Conservation (phyloP, 768 basidiomycete genomes). For the Lanmaoa rubissima region DNA sequence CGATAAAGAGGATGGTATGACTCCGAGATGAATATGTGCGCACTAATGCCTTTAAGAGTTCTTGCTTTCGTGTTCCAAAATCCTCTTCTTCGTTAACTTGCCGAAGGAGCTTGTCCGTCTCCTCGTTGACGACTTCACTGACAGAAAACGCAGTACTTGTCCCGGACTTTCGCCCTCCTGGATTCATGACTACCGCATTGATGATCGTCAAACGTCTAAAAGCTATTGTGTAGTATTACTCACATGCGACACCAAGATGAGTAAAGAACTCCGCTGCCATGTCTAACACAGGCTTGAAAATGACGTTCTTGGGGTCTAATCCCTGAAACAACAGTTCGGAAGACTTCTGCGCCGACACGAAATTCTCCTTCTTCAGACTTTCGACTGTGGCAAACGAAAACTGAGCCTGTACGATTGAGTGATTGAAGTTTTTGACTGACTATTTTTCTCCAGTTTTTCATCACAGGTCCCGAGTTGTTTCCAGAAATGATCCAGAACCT, state of each 20-base stretch:
- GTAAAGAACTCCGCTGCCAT: too few species aligned
- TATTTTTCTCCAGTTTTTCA: background rate
- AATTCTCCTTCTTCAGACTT: background rate
- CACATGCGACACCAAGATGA: too few species aligned
- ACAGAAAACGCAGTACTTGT: background rate
- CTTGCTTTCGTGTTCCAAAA: background rate
- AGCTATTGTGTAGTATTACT: too few species aligned
- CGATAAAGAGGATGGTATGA: background rate
- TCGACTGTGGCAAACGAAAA: background rate
- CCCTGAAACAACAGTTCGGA: too few species aligned
- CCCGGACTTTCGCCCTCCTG: background rate
- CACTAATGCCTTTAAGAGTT: slow-evolving; percentile 2
- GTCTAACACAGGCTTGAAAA: background rate
- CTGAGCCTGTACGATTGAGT: background rate
- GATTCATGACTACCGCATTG: too few species aligned
- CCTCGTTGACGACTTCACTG: background rate
- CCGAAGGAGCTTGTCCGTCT: background rate
- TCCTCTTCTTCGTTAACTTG: background rate
- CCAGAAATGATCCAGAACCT: too few species aligned
- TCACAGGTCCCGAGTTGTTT: too few species aligned
- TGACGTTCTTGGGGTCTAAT: background rate
- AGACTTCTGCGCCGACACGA: too few species aligned
- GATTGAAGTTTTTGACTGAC: background rate
- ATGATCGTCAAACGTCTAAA: too few species aligned
- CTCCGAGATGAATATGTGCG: background rate